phyloP scores from a whole-genome alignment of 2,329 filamentous ascomycete genomes.

The Botrytis fabae region DNA sequence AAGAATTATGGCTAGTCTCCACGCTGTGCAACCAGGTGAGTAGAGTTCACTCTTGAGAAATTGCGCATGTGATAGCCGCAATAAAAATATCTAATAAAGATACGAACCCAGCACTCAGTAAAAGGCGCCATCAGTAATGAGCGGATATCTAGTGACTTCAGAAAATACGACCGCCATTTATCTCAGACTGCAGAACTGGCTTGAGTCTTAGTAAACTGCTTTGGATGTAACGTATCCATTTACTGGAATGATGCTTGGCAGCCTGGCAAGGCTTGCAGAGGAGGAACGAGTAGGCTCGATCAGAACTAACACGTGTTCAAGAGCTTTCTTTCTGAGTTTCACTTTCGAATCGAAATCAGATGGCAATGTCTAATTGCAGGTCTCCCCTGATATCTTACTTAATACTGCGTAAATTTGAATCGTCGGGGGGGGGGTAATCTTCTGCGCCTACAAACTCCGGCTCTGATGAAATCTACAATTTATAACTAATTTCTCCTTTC shows the following conservation, averaged over 20 bases:
- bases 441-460: neutral
- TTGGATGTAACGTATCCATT: neutral
- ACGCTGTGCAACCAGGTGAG: neutral
- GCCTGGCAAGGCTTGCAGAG: neutral
- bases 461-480: too few relatives aligned
- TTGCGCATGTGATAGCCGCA: neutral
- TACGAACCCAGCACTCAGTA: neutral
- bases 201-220: neutral
- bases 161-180: neutral
- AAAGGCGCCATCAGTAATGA: neutral
- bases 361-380: neutral
- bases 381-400: neutral
- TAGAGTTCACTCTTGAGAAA: neutral
- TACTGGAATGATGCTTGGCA: neutral
- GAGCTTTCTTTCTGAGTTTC: neutral
- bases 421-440: neutral
- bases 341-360: neutral
- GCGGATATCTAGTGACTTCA: neutral
- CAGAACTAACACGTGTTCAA: neutral
- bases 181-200: neutral
- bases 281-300: neutral
- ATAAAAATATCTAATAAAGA: neutral
- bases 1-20: neutral
- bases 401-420: neutral
- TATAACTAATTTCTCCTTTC: neutral